A percentile compares a stretch with the other conserved stretches of the same genome.
Evolutionary conservation across 2,329 filamentous ascomycete species (phyloP).

Genomic region (Colletotrichum graminicola): DNA sequence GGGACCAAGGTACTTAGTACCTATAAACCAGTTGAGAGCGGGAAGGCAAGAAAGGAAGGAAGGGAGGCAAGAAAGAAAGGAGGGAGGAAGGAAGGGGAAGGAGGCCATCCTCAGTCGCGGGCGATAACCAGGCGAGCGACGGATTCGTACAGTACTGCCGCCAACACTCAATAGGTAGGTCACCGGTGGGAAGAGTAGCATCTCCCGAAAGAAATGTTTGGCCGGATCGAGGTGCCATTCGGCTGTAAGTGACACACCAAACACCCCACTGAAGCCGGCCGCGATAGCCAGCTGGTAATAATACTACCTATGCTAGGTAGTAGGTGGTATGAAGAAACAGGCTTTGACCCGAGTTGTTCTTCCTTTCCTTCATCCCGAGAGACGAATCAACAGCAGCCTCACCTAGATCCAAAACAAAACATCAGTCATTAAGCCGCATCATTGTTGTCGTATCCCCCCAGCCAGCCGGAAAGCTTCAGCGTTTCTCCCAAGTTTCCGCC

Average conservation of each 20-base stretch:
- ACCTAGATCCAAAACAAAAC: background rate
- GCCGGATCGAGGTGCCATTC: constrained; percentile 6
- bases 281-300: background rate
- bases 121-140: background rate
- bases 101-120: background rate
- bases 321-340: background rate
- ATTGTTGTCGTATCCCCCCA: background rate
- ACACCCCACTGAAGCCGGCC: background rate
- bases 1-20: background rate
- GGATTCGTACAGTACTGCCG: too few species aligned
- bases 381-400: constrained; percentile 2
- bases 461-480: background rate
- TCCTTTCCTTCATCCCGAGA: too few species aligned
- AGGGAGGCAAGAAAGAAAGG: too few species aligned
- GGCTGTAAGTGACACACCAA: constrained; percentile 3
- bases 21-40: background rate
- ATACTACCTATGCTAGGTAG: too few species aligned
- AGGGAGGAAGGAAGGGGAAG: too few species aligned
- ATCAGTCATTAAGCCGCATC: constrained; percentile 1
- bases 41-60: background rate
- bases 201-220: background rate
- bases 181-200: background rate
- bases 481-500: constrained; percentile 21
- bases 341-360: background rate
- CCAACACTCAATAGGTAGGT: background rate